These are phyloP conservation scores for Starmerella riodocensis DNA, from an alignment of 805 yeast genomes.

Conservation along the genomic window DNA sequence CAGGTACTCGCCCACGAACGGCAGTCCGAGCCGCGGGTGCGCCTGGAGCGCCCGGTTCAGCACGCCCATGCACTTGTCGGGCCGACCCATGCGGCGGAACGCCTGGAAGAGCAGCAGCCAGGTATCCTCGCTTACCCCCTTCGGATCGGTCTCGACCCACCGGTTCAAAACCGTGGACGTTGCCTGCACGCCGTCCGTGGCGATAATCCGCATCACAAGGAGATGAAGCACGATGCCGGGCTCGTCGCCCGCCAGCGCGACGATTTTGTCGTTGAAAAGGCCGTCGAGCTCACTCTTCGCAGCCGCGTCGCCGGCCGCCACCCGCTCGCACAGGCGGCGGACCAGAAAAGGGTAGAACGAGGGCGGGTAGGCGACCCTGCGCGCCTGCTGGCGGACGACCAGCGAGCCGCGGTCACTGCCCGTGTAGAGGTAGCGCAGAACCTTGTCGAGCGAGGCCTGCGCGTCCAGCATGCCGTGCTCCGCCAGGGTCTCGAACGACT, in stretches of 20 bases:
- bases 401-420: conserved; percentile 12
- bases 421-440: conserved; percentile 11
- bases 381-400: neutral
- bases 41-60: conserved; percentile 13
- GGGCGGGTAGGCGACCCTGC: conserved; percentile 1
- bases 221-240: conserved; percentile 18
- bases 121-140: conserved; percentile 18
- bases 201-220: conserved; percentile 21
- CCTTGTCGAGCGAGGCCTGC: conserved; percentile 2
- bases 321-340: conserved; percentile 8
- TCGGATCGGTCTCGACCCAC: conserved; percentile 13
- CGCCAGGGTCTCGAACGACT: neutral
- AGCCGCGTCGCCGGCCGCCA: neutral
- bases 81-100: conserved; percentile 22
- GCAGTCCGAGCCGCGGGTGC: conserved; percentile 13
- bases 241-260: conserved; percentile 5
- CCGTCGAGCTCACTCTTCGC: conserved; percentile 7
- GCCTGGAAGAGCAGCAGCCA: conserved; percentile 22
- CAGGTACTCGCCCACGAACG: conserved; percentile 22
- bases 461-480: neutral
- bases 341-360: conserved; percentile 18
- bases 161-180: conserved; percentile 19
- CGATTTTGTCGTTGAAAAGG: conserved; percentile 13
- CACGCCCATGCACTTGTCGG: conserved; percentile 22
- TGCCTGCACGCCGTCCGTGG: conserved; percentile 21